These are phyloP conservation scores for Sphenostylis stenocarpa DNA, from an alignment of 306 rosid species.

Conservation along the genomic window DNA sequence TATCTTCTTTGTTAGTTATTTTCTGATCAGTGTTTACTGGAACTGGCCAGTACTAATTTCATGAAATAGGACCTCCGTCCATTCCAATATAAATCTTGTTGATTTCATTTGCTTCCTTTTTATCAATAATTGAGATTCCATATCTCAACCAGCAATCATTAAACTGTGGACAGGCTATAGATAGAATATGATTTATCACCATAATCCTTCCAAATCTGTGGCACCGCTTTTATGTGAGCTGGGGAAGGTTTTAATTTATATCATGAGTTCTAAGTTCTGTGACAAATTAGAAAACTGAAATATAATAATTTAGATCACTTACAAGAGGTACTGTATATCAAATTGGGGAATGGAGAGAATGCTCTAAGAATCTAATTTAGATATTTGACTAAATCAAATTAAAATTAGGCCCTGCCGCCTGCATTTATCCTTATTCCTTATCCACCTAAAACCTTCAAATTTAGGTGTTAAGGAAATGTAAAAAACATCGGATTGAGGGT, in stretches of 20 bases:
- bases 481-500: background rate
- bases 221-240: background rate
- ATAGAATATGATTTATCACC: conserved; percentile 5
- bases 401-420: background rate
- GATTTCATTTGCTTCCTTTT: conserved; percentile 5
- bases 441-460: background rate
- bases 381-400: background rate
- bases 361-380: background rate
- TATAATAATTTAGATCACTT: background rate
- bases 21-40: conserved; percentile 7
- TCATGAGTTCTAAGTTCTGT: background rate
- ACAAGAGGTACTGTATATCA: background rate
- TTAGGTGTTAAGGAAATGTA: background rate
- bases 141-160: background rate
- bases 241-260: background rate
- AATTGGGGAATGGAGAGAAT: background rate
- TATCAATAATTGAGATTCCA: background rate
- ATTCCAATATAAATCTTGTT: background rate
- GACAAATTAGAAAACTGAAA: background rate
- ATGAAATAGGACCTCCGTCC: background rate
- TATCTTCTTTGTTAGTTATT: background rate
- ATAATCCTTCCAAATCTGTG: background rate
- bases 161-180: background rate
- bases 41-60: background rate
- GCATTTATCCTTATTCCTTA: background rate